Base-by-base conservation (phyloP, 495 filamentous ascomycete species). In the Gamarada debralockiae region DNA sequence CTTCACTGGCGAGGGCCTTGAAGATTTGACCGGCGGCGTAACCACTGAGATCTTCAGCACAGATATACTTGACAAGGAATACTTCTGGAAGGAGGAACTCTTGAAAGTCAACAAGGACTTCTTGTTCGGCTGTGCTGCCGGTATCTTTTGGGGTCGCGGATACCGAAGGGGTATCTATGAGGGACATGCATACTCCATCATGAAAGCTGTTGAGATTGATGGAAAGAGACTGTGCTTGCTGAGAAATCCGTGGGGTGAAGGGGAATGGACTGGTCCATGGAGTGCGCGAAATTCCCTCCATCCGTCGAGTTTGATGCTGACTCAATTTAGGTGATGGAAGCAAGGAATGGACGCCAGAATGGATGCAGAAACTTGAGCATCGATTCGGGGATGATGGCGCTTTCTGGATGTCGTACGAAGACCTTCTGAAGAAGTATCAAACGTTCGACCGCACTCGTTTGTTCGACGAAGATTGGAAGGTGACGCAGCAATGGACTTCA, bases 21-120 rank as follows among this genome's bases (percentile, higher is more conserved):
- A 97, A 67, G 92, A 97, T 66, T 71, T 96, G 21, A 96, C 90
- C 3, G 92, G 92, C 12, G 92, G 92, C 6, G 89, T 96, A 14
- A 93, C 91, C 0, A 85, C 85, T 1, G 84, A 89, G 59, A 63
- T 96, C 10, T 82, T 87, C 42, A 80, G 87, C 0, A 81, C 79
- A 9, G 89, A 95, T 57, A 89, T 96, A 37, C 74, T 96, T 7
- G 88, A 96, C 68, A 92, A 85, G 49, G 82, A 96, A 27, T 73
- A 78, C 18, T 96, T 96, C 64, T 97, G 92, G 92, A 83, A 73
- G 2, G 82, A 95, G 25, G 87, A 93, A 64, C 73, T 97, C 6
- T 78, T 85, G 70, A 82, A 86, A 53, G 90, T 90, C 54, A 95
- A 95, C 65, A 67, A 89, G 42, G 81, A 90, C 42, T 96, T 92